A percentile compares a stretch with the other conserved stretches of the same genome.
These are phyloP conservation scores for Fusarium graminum DNA, from an alignment of 2,329 filamentous ascomycete species.

Conservation along the genomic window DNA sequence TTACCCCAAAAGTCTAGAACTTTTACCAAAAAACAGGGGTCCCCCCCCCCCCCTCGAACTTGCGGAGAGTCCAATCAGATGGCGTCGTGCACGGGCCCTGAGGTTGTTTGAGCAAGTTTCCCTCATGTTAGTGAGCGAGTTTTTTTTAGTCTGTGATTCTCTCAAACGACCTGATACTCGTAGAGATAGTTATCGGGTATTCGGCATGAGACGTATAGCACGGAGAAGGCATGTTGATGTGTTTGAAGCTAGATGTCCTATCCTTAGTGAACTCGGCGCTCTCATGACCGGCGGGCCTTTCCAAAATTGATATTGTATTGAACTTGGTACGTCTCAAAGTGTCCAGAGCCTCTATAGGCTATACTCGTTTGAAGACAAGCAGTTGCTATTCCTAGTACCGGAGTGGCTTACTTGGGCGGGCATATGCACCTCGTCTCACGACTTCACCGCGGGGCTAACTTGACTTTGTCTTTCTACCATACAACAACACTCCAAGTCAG, in stretches of 20 bases:
- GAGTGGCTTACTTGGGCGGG: constrained; percentile 13
- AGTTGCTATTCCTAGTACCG: constrained; percentile 3
- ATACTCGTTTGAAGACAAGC: neutral
- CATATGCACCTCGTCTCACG: neutral
- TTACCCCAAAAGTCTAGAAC: constrained; percentile 37
- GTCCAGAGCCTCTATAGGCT: neutral
- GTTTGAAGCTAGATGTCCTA: neutral
- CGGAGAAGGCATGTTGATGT: constrained; percentile 8
- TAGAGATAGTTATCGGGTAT: constrained; percentile 21
- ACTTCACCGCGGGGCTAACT: constrained; percentile 12
- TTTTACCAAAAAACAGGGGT: constrained; percentile 30
- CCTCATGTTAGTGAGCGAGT: constrained; percentile 32
- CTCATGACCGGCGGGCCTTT: neutral
- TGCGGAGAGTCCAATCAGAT: constrained; percentile 40
- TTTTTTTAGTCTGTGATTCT: constrained; percentile 7
- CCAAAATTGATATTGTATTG: neutral
- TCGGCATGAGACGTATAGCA: constrained; percentile 36
- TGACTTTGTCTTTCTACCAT: constrained; percentile 15
- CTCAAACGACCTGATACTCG: constrained; percentile 5
- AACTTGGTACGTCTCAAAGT: neutral
- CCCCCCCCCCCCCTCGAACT: neutral
- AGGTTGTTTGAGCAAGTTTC: constrained; percentile 58
- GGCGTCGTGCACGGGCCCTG: constrained; percentile 42
- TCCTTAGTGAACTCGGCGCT: neutral
- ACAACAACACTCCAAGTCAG: constrained; percentile 2